phyloP scores from a whole-genome alignment of 768 basidiomycete genomes.

The Hypsizygus marmoreus region DNA sequence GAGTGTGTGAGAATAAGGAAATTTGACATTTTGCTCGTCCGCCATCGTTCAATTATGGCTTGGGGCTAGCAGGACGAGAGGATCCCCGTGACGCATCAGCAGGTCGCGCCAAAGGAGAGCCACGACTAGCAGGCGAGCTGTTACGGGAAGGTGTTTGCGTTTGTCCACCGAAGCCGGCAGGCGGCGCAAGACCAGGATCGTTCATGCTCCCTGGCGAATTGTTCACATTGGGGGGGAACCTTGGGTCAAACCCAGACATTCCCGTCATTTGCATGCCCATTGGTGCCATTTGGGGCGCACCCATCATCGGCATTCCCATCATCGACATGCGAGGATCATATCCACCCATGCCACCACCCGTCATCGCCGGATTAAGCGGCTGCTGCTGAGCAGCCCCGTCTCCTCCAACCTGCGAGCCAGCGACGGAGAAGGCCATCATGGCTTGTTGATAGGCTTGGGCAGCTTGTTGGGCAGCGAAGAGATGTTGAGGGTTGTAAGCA shows the following conservation, averaged over 20 bases:
- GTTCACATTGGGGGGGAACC: constrained; percentile 46
- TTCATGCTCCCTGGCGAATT: constrained; percentile 23
- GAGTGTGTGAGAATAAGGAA: too few species aligned
- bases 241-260: constrained; percentile 58
- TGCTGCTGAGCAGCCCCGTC: constrained; percentile 45
- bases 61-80: constrained; percentile 40
- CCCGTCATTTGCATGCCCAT: constrained; percentile 66
- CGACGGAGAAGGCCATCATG: constrained; percentile 78
- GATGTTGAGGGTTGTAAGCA: constrained; percentile 69
- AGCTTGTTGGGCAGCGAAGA: constrained; percentile 86
- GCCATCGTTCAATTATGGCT: constrained; percentile 19
- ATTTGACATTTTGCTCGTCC: too few species aligned
- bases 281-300: constrained; percentile 31
- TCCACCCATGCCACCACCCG: constrained; percentile 40
- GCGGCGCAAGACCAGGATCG: constrained; percentile 40
- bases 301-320: constrained; percentile 76
- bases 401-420: constrained; percentile 74
- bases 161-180: constrained; percentile 30
- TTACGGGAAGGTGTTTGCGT: constrained; percentile 43
- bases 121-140: constrained; percentile 53
- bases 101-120: constrained; percentile 51
- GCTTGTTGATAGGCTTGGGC: constrained; percentile 89
- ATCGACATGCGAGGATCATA: constrained; percentile 83
- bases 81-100: constrained; percentile 25
- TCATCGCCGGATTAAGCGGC: constrained; percentile 58